A percentile compares a stretch with the other conserved stretches of the same genome.
Conservation (phyloP, 2,329 filamentous ascomycete species). For the Fusarium keratoplasticum region DNA sequence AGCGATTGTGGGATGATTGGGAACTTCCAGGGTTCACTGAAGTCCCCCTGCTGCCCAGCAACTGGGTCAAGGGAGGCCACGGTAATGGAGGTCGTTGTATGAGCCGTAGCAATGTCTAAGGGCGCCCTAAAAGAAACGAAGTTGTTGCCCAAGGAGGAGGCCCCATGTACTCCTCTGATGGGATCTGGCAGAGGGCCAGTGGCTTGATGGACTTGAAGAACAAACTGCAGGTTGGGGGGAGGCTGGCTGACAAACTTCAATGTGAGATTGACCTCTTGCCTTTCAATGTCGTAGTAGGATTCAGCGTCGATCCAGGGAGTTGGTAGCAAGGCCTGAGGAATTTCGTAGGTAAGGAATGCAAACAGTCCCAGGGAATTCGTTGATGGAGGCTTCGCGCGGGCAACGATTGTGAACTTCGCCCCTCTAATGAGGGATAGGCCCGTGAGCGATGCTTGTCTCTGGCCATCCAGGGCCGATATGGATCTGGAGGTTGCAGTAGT, state of each 20-base stretch:
- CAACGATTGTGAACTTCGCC: not conserved
- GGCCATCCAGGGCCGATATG: not conserved
- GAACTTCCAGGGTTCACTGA: not conserved
- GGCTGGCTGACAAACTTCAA: not conserved
- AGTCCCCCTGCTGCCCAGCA: not conserved
- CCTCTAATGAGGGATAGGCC: not conserved
- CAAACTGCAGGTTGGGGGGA: not conserved
- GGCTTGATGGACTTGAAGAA: not conserved
- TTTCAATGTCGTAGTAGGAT: not conserved
- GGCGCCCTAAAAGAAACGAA: not conserved
- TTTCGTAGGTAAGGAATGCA: not conserved
- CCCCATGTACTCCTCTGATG: not conserved
- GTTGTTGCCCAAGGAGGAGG: not conserved
- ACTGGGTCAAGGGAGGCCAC: not conserved
- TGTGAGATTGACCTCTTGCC: not conserved
- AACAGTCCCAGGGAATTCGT: not conserved
- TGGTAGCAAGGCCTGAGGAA: not conserved
- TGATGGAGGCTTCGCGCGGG: not conserved
- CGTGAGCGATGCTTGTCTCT: not conserved
- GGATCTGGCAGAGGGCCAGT: not conserved
- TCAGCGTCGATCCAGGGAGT: not conserved
- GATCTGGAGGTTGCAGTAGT: not conserved
- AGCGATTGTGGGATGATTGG: not conserved
- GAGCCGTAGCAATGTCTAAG: not conserved
- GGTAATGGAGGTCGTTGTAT: not conserved